These are phyloP conservation scores for Tolypocladium paradoxum DNA, from an alignment of 2,329 filamentous ascomycete genomes.

Conservation along the genomic window DNA sequence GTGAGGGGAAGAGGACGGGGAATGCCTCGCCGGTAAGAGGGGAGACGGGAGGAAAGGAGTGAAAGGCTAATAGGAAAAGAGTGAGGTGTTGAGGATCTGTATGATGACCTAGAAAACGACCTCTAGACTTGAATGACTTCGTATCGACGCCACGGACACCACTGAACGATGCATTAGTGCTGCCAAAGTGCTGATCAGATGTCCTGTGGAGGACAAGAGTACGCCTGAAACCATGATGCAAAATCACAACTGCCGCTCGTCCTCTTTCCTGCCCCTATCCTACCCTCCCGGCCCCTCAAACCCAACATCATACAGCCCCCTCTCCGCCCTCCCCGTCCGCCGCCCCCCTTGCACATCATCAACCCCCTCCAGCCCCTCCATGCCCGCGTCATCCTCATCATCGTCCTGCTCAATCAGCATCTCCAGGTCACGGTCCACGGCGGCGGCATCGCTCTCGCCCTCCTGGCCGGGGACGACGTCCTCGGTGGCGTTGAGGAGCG, in stretches of 20 bases:
- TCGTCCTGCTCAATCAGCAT: constrained; percentile 39
- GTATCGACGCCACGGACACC: background rate
- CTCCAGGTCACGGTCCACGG: constrained; percentile 38
- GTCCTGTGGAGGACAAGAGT: background rate
- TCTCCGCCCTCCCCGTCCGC: constrained; percentile 11
- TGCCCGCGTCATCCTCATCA: constrained; percentile 25
- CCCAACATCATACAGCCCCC: constrained; percentile 16
- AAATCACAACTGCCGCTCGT: background rate
- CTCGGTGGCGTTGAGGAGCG: constrained; percentile 38
- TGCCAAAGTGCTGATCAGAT: background rate
- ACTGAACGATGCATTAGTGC: background rate
- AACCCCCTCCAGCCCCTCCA: constrained; percentile 10
- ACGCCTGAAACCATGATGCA: background rate
- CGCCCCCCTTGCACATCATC: constrained; percentile 5
- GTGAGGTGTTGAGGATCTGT: constrained; percentile 20
- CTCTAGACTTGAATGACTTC: constrained; percentile 7
- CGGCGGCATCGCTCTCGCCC: constrained; percentile 23
- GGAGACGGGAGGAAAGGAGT: background rate
- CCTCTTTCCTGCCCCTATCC: background rate
- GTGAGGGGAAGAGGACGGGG: constrained; percentile 74
- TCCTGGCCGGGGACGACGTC: constrained; percentile 18
- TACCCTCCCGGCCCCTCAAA: constrained; percentile 13
- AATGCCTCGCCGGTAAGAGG: constrained; percentile 68
- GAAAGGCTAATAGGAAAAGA: background rate
- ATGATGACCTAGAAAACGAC: constrained; percentile 21